A percentile compares a stretch with the other conserved stretches of the same genome.
phyloP scores from a whole-genome alignment of 805 yeast species.

The Candida piceae region DNA sequence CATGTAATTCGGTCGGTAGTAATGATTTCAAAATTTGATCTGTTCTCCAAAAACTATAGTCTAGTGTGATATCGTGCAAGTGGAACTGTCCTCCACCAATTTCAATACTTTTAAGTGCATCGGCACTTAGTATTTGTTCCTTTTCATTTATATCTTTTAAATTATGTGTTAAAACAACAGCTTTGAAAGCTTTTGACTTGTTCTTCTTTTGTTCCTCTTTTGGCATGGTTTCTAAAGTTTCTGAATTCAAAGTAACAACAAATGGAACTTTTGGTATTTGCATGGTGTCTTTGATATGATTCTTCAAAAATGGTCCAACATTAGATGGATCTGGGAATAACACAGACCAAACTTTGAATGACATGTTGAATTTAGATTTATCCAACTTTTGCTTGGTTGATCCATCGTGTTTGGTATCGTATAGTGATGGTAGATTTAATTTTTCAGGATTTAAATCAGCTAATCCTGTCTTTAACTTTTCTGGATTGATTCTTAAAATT shows the following conservation, averaged over 20 bases:
- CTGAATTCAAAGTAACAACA: conserved; percentile 38
- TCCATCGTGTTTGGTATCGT: no score
- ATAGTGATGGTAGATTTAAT: conserved; percentile 58
- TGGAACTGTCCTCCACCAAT: conserved; percentile 42
- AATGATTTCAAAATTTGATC: conserved; percentile 81
- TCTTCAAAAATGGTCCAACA: conserved; percentile 58
- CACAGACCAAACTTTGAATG: conserved; percentile 62
- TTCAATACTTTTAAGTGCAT: conserved; percentile 41
- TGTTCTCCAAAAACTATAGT: conserved; percentile 79
- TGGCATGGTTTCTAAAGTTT: not conserved
- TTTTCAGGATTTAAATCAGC: conserved; percentile 10
- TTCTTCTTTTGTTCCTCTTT: not conserved
- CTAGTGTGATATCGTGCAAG: conserved; percentile 53
- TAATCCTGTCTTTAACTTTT: not conserved
- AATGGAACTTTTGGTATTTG: conserved; percentile 67
- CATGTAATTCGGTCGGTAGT: conserved; percentile 63
- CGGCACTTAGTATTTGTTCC: conserved; percentile 33
- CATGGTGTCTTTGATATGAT: conserved; percentile 54
- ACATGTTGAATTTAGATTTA: conserved; percentile 52
- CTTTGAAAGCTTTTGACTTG: conserved; percentile 29
- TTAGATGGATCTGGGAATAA: conserved; percentile 60
- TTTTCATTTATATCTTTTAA: conserved; percentile 37
- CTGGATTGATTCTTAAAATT: not conserved
- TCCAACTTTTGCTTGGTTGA: conserved; percentile 62
- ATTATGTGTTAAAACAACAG: conserved; percentile 56